Conservation (phyloP, 1,284 basidiomycete species). For the Hypsizygus ulmarius region DNA sequence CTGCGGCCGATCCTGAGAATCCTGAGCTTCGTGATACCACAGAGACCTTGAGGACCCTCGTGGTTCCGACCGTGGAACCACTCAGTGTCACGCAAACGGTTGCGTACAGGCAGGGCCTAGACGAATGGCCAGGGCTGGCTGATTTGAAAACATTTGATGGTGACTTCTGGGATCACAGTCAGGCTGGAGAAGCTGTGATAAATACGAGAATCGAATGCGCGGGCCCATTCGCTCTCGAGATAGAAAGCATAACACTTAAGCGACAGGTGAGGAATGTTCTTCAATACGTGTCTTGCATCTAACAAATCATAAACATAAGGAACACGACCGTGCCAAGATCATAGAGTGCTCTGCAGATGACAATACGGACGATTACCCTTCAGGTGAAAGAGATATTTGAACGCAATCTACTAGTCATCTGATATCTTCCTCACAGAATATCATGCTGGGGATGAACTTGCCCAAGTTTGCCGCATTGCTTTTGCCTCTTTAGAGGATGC, state of each 20-base stretch:
- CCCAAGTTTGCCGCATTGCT: conserved; percentile 51
- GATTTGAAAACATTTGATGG: conserved; percentile 58
- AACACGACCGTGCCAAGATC: conserved; percentile 44
- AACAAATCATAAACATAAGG: conserved; percentile 32
- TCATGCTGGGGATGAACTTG: conserved; percentile 60
- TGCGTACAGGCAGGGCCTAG: conserved; percentile 43
- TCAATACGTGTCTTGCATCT: neutral
- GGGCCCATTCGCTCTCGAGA: conserved; percentile 51
- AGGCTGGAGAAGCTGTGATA: conserved; percentile 55
- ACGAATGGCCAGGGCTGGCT: conserved; percentile 41
- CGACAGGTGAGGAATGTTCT: conserved; percentile 39
- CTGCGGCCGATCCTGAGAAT: conserved; percentile 8
- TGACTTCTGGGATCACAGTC: conserved; percentile 50
- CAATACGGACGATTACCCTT: conserved; percentile 37
- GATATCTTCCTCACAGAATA: conserved; percentile 43
- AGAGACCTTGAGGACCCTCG: conserved; percentile 64
- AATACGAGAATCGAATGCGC: conserved; percentile 47
- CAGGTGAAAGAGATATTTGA: conserved; percentile 26
- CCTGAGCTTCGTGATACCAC: conserved; percentile 38
- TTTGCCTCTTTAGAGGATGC: conserved; percentile 39
- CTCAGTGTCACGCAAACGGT: conserved; percentile 51
- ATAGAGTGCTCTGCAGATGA: conserved; percentile 39
- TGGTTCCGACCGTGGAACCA: conserved; percentile 56
- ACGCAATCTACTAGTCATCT: neutral
- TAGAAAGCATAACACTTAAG: conserved; percentile 49